These are phyloP conservation scores for Plantago lanceolata DNA, from an alignment of 305 asterid genomes.

Conservation along the genomic window DNA sequence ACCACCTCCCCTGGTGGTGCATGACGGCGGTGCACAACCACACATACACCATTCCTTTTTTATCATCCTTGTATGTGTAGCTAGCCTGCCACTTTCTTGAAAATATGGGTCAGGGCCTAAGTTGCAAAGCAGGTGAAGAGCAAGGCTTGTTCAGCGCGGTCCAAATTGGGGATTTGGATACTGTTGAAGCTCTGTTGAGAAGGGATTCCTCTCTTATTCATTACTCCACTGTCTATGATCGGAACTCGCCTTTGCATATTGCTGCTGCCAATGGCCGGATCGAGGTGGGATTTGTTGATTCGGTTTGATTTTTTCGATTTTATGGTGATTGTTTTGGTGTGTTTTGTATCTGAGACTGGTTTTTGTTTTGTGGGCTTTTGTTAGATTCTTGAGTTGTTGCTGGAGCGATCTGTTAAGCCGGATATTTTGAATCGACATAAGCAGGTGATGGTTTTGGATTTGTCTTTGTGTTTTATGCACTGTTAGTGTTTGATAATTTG, in stretches of 20 bases:
- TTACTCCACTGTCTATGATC: conserved; percentile 57
- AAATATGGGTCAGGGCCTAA: conserved; percentile 82
- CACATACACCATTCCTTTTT: neutral
- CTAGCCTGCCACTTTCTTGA: no score
- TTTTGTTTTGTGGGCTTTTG: conserved; percentile 19
- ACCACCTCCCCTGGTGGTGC: conserved; percentile 49
- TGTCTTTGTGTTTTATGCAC: neutral
- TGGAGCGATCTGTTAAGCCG: conserved; percentile 67
- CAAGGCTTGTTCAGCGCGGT: conserved; percentile 66
- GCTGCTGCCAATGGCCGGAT: conserved; percentile 96
- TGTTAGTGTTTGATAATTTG: neutral
- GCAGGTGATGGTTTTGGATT: conserved; percentile 45
- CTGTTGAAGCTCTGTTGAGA: conserved; percentile 44
- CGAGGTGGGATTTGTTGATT: conserved; percentile 57
- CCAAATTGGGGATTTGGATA: conserved; percentile 62
- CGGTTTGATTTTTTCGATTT: neutral
- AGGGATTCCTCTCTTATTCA: conserved; percentile 45
- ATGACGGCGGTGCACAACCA: conserved; percentile 35
- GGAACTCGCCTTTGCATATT: conserved; percentile 72
- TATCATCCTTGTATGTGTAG: conserved; percentile 7
- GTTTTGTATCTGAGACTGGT: conserved; percentile 22
- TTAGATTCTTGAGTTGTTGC: conserved; percentile 71
- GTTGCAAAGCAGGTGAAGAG: conserved; percentile 64
- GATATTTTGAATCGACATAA: conserved; percentile 78
- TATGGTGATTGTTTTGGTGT: neutral